Base-by-base conservation (phyloP, 192 early-diverging fungal species). In the Phlyctochytrium bullatum region DNA sequence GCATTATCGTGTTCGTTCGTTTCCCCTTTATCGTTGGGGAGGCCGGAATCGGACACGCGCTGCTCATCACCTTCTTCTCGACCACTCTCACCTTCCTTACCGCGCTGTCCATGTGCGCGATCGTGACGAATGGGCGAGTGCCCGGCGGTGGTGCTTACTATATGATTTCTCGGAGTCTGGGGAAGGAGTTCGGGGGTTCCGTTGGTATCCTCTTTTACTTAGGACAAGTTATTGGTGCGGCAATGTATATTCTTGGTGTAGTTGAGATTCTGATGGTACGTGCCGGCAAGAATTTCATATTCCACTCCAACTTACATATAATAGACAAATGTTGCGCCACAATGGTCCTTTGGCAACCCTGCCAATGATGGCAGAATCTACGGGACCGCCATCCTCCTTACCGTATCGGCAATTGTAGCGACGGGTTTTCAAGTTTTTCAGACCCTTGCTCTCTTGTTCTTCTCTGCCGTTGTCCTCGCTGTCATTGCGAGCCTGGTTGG, bases 181-280 rank as follows among this genome's bases (percentile, higher is more conserved):
- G 78, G 24, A 73, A 65, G 25, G 78, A 78, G 32, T 64, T 80
- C 32, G 78, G 78, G 14, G 78, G 78, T 16, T 32, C 59, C 23
- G 69, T 80, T 24, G 77, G 72, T 2, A 60, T 69, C 32, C n/a
- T 80, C 14, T 77, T 80, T 34, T 80, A 72, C 52, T 24, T 74
- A 2, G 75, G 73, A 24, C 73, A 64, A 10, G 6, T 61, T 1
- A 34, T 74, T 12, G 68, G 60, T 2, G 71, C 47, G 10, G 75
- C 64, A 3, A 52, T 77, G 63, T 36, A 52, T 32, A 17, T 0
- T 3, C 0, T 1, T 33, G 34, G 60, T 32, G 0, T 64, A 17
- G 51, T 34, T 58, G 1, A 34, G 23, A 32, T 20, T 25, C 24
- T 69, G 54, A 16, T 32, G 50, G 23, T 61, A 53, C 24, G 47